A percentile compares a stretch with the other conserved stretches of the same genome.
These are phyloP conservation scores for Diplodia seriata DNA, from an alignment of 2,329 filamentous ascomycete species.

Conservation along the genomic window DNA sequence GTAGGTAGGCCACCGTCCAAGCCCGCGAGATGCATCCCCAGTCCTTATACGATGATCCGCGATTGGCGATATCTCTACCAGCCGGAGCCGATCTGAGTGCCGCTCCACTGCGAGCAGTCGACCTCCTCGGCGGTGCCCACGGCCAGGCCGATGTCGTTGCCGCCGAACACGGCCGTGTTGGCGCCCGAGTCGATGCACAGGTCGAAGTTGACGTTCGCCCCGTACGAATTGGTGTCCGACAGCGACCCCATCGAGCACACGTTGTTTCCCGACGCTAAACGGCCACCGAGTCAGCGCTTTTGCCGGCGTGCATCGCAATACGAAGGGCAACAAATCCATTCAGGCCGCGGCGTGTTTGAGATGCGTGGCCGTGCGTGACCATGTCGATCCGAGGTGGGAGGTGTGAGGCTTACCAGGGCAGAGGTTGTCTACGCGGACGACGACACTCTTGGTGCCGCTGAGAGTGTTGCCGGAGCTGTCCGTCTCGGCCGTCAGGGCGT, in stretches of 20 bases:
- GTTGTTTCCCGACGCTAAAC: slow-evolving; percentile 44
- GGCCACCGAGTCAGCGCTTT: not conserved
- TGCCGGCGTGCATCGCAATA: not conserved
- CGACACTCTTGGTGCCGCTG: slow-evolving; percentile 44
- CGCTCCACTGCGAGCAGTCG: slow-evolving; percentile 37
- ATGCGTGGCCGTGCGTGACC: not conserved
- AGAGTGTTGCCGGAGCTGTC: slow-evolving; percentile 42
- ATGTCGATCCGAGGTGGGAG: no score
- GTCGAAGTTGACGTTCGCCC: slow-evolving; percentile 52
- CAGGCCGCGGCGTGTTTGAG: not conserved
- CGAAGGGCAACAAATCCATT: not conserved
- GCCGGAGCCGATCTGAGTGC: slow-evolving; percentile 17
- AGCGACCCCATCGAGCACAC: slow-evolving; percentile 47
- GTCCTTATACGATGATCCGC: not conserved
- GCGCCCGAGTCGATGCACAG: slow-evolving; percentile 51
- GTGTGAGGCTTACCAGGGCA: slow-evolving; percentile 41
- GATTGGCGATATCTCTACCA: slow-evolving; percentile 7
- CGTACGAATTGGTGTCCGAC: slow-evolving; percentile 47
- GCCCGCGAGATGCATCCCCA: not conserved
- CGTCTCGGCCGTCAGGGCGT: slow-evolving; percentile 46
- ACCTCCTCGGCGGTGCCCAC: slow-evolving; percentile 45
- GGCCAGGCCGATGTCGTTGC: slow-evolving; percentile 41
- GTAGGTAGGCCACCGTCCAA: no score
- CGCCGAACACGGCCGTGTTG: slow-evolving; percentile 46
- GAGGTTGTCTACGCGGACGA: slow-evolving; percentile 52